Evolutionary conservation across 2,329 filamentous ascomycete species (phyloP).

Genomic region (Colletotrichum chrysophilum): DNA sequence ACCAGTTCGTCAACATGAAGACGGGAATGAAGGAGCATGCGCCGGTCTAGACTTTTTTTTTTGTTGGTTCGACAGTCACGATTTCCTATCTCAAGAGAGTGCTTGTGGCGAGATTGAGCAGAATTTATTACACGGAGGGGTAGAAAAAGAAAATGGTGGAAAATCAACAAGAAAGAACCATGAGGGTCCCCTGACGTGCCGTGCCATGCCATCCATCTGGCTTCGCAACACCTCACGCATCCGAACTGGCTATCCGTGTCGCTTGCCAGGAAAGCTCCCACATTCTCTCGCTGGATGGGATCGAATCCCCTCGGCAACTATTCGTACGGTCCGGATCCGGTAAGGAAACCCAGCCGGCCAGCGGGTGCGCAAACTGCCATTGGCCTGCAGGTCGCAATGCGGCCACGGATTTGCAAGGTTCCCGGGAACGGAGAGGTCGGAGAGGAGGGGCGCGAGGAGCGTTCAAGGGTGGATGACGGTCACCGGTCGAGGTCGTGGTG

Average conservation of each 20-base stretch:
- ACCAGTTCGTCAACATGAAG: not conserved
- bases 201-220: not conserved
- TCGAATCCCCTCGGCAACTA: not conserved
- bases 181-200: not conserved
- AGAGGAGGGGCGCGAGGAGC: not conserved
- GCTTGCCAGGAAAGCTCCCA: not conserved
- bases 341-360: not conserved
- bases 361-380: not conserved
- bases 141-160: constrained; percentile 6
- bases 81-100: not conserved
- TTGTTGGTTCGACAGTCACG: not conserved
- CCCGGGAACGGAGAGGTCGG: too few relatives aligned
- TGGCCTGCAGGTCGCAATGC: not conserved
- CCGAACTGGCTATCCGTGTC: not conserved
- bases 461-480: not conserved
- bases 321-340: not conserved
- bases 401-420: not conserved
- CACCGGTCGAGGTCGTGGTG: not conserved
- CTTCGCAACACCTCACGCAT: not conserved
- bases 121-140: not conserved
- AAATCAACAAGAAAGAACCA: constrained; percentile 12
- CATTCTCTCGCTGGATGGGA: not conserved
- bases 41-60: not conserved
- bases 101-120: not conserved
- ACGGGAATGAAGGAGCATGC: not conserved